Evolutionary conservation across 2,329 filamentous ascomycete genomes (phyloP).

Genomic region (Fusarium devonianum): DNA sequence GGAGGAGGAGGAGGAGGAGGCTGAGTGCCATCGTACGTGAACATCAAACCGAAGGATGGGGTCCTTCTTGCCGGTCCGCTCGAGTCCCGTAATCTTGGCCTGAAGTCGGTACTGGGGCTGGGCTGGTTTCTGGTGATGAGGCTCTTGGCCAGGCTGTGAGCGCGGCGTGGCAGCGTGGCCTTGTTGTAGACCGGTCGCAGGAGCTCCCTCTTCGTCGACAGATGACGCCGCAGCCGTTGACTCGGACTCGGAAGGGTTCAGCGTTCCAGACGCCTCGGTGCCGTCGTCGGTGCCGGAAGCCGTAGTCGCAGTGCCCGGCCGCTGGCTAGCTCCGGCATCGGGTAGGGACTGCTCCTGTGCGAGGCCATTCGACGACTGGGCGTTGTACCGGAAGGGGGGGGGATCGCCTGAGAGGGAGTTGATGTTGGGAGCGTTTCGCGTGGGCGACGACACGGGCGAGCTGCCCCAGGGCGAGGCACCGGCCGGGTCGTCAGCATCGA

Average conservation of each 20-base stretch:
- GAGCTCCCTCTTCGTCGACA: slow-evolving; percentile 19
- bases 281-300: slow-evolving; percentile 54
- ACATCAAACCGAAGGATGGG: slow-evolving; percentile 95
- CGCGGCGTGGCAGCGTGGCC: slow-evolving; percentile 29
- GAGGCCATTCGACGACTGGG: slow-evolving; percentile 54
- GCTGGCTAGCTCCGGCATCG: slow-evolving; percentile 51
- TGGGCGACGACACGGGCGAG: slow-evolving; percentile 60
- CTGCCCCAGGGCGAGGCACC: slow-evolving; percentile 65
- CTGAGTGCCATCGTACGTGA: slow-evolving; percentile 68
- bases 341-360: slow-evolving; percentile 46
- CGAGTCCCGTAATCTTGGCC: slow-evolving; percentile 91
- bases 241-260: slow-evolving; percentile 29
- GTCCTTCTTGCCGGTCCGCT: slow-evolving; percentile 94
- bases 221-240: slow-evolving; percentile 26
- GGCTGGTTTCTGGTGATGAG: slow-evolving; percentile 63
- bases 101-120: slow-evolving; percentile 84
- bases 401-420: slow-evolving; percentile 50
- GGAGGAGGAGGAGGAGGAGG: no score
- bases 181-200: slow-evolving; percentile 42
- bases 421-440: slow-evolving; percentile 55
- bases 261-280: slow-evolving; percentile 45
- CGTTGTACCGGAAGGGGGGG: slow-evolving; percentile 54
- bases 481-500: slow-evolving; percentile 61
- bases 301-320: slow-evolving; percentile 57
- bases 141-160: slow-evolving; percentile 45